These are phyloP conservation scores for Sextonia rubra DNA, from an alignment of 164 flowering plant species.

Conservation along the genomic window DNA sequence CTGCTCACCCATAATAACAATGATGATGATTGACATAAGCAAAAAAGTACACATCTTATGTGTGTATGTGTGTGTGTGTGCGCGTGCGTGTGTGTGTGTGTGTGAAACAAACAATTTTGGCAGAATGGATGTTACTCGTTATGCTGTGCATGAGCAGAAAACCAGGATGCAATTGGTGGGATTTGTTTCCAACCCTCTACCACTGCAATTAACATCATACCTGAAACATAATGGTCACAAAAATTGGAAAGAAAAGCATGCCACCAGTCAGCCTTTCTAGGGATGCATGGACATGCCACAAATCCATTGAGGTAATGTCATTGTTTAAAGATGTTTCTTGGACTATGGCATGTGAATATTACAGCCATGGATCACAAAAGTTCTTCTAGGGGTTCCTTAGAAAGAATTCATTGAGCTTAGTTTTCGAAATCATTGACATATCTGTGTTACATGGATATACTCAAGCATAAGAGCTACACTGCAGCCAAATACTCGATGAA, in stretches of 20 bases:
- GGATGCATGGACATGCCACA: not conserved
- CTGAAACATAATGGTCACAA: not conserved
- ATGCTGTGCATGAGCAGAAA: not conserved
- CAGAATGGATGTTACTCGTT: not conserved
- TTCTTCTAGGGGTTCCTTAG: not conserved
- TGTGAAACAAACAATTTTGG: not conserved
- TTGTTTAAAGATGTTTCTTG: not conserved
- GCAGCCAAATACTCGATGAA: not conserved
- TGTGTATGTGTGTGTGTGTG: not conserved
- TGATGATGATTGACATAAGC: too few relatives aligned
- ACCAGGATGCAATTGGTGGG: not conserved
- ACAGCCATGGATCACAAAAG: not conserved
- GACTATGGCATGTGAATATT: not conserved
- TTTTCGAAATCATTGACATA: not conserved
- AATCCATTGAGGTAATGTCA: not conserved
- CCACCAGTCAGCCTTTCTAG: not conserved
- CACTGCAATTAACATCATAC: not conserved
- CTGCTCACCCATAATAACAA: too few relatives aligned
- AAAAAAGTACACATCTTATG: too few relatives aligned
- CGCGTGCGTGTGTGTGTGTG: too few relatives aligned
- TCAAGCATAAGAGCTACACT: not conserved
- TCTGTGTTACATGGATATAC: not conserved
- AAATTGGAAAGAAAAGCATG: not conserved
- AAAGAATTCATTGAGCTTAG: too few relatives aligned
- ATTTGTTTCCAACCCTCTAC: not conserved